Base-by-base conservation (phyloP, 495 filamentous ascomycete species). In the Podospora anserina region DNA sequence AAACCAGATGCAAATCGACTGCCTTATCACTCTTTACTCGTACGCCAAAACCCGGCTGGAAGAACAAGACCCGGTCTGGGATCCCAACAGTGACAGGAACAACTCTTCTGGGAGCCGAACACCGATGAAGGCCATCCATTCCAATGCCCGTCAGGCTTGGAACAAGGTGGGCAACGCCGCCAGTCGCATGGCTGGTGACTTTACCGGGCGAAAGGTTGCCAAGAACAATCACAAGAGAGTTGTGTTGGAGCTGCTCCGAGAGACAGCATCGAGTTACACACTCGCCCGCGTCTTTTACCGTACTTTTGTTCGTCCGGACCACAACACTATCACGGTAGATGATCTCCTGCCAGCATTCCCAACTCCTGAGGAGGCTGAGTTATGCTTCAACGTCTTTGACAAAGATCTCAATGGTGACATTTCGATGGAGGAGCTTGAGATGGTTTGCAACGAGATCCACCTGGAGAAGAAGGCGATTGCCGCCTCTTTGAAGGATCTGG, bases 381-480 rank as follows among this genome's bases (percentile, higher is more conserved):
- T 92, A 2, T 93, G 94, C 15, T 99, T 99, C 69, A 82, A 83
- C 65, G 93, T 97, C 85, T 97, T 97, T 66, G 94, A 99, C 78
- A 94, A 94, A 69, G 95, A 99, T 73, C 86, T 99, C 80, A 98
- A 98, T 70, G 95, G 95, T 18, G 94, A 97, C 76, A 95, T 98
- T 57, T 95, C 92, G 6, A 96, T 97, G 89, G 92, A 96, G 66
- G 94, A 97, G 78, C 84, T 98, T 18, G 94, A 97, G 75, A 87
- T 92, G 27, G 92, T 94, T 7, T 97, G 93, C 78, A 93, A 94
- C 23, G 94, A 98, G 74, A 95, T 97, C 77, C 93, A 94, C 44
- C 88, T 93, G 7, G 95, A 98, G 81, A 91, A 94, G 72, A 98
- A 97, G 74, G 91, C 94, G 3, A 97, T 98, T 71, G 93, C 92